These are phyloP conservation scores for Aspergillus mulundensis DNA, from an alignment of 495 filamentous ascomycete species.

Conservation along the genomic window DNA sequence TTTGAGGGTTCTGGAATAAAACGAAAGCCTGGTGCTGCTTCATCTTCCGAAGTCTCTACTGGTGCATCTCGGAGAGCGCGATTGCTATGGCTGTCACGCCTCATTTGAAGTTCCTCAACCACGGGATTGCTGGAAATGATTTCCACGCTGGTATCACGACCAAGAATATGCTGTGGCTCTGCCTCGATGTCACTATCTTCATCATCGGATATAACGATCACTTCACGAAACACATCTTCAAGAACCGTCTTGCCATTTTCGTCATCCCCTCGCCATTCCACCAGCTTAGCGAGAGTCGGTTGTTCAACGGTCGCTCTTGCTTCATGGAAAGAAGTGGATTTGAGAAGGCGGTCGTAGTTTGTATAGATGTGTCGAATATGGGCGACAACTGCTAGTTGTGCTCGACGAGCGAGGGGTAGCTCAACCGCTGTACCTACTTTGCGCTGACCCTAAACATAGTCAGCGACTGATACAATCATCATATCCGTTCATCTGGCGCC, in stretches of 20 bases:
- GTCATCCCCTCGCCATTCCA: conserved; percentile 86
- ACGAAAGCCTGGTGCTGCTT: conserved; percentile 36
- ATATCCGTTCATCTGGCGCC: conserved; percentile 7
- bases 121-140: conserved; percentile 35
- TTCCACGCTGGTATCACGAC: conserved; percentile 36
- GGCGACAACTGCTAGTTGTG: conserved; percentile 78
- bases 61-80: conserved; percentile 15
- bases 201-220: conserved; percentile 78
- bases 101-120: conserved; percentile 32
- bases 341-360: conserved; percentile 75
- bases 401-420: conserved; percentile 65
- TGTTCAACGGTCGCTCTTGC: conserved; percentile 69
- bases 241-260: conserved; percentile 70
- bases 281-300: conserved; percentile 64
- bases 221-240: conserved; percentile 75
- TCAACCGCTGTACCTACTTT: conserved; percentile 68
- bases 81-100: conserved; percentile 22
- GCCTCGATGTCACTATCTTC: conserved; percentile 60
- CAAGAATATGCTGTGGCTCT: conserved; percentile 11
- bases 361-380: conserved; percentile 86
- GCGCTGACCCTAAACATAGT: conserved; percentile 40
- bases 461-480: conserved; percentile 1
- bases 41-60: conserved; percentile 33
- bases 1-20: conserved; percentile 26
- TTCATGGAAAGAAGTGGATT: conserved; percentile 57